A percentile compares a stretch with the other conserved stretches of the same genome.
phyloP scores from a whole-genome alignment of 177 flowering plant species.

The Vitis hybrid region DNA sequence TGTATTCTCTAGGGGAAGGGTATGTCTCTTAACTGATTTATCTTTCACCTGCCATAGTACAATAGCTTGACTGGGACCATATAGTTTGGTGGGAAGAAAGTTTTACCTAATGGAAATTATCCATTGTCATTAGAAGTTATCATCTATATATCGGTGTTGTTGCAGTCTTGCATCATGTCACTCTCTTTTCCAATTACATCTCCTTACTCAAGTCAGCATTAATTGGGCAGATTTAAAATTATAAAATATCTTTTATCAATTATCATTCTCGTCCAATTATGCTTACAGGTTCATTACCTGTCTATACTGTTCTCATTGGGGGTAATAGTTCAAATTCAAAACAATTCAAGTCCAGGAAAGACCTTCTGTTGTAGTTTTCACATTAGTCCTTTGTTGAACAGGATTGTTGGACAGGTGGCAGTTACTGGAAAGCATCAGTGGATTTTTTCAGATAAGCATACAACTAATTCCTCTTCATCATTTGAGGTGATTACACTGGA shows the following conservation, averaged over 20 bases:
- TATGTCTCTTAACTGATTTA: conserved; percentile 24
- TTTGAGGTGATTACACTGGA: conserved; percentile 43
- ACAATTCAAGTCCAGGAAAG: background rate
- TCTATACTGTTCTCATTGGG: background rate
- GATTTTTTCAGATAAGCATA: conserved; percentile 56
- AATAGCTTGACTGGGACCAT: background rate
- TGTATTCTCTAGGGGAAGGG: conserved; percentile 84
- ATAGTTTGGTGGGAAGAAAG: background rate
- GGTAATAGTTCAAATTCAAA: background rate
- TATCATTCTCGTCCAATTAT: too few relatives aligned
- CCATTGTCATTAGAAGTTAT: background rate
- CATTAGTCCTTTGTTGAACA: conserved; percentile 30
- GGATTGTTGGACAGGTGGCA: conserved; percentile 88
- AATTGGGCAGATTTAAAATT: background rate
- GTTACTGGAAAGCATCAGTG: conserved; percentile 72
- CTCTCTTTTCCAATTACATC: too few relatives aligned
- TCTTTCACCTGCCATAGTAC: background rate
- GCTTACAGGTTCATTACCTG: background rate
- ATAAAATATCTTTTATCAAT: background rate
- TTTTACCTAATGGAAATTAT: background rate
- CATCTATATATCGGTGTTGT: background rate
- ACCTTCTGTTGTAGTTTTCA: background rate
- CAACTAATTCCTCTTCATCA: conserved; percentile 32
- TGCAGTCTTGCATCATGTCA: background rate
- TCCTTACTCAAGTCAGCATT: background rate